Conservation (phyloP, 495 filamentous ascomycete genomes). For the Annulohypoxylon stygium region DNA sequence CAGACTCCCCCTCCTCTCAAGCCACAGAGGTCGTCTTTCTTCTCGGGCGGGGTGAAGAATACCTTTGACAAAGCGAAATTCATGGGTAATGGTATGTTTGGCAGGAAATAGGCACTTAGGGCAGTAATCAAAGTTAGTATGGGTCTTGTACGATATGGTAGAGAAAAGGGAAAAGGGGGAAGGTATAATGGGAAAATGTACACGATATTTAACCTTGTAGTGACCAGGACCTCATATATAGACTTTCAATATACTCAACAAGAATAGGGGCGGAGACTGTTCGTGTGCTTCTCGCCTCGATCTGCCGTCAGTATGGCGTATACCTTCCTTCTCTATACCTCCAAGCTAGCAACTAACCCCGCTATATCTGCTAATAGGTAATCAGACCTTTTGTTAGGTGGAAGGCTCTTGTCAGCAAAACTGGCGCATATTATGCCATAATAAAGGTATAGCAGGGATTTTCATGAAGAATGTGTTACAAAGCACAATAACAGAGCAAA, state of each 20-base stretch:
- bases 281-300: background rate
- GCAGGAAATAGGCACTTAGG: slow-evolving; percentile 22
- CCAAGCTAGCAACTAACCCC: too few relatives aligned
- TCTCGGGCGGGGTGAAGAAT: slow-evolving; percentile 47
- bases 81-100: slow-evolving; percentile 48
- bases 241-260: background rate
- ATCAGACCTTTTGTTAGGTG: too few relatives aligned
- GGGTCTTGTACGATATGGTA: background rate
- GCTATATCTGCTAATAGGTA: too few relatives aligned
- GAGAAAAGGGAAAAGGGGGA: background rate
- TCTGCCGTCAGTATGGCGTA: too few relatives aligned
- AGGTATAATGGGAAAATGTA: background rate
- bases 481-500: too few relatives aligned
- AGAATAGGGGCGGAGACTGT: background rate
- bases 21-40: slow-evolving; percentile 49
- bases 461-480: too few relatives aligned
- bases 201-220: background rate
- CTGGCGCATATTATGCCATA: too few relatives aligned
- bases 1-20: slow-evolving; percentile 38
- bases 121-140: background rate
- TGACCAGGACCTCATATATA: background rate
- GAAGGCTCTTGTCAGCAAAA: too few relatives aligned
- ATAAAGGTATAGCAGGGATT: too few relatives aligned
- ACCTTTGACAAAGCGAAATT: slow-evolving; percentile 49
- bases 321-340: too few relatives aligned